Evolutionary conservation across 1,284 basidiomycete genomes (phyloP).

Genomic region (Sphaerobolus stellatus): DNA sequence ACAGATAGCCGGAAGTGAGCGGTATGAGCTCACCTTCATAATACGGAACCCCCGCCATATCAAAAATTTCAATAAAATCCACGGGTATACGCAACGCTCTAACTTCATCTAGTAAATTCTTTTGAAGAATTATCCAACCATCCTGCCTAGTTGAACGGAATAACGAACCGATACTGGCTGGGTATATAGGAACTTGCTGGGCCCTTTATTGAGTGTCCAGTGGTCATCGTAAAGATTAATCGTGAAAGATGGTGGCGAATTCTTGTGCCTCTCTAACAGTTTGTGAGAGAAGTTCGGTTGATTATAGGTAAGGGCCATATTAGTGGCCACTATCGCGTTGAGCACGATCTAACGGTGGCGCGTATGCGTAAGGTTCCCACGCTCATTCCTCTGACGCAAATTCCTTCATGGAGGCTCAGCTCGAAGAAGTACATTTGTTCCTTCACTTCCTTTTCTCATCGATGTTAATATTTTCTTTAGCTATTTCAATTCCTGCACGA

Average conservation of each 20-base stretch:
- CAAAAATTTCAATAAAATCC: conserved; percentile 76
- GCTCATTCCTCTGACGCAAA: conserved; percentile 23
- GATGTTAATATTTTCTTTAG: conserved; percentile 35
- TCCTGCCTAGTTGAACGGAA: no score
- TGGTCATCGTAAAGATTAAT: conserved; percentile 73
- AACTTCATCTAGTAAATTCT: conserved; percentile 78
- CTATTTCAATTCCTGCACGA: conserved; percentile 86
- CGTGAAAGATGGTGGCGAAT: conserved; percentile 65
- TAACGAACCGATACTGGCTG: conserved; percentile 67
- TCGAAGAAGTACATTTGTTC: conserved; percentile 58
- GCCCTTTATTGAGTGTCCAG: conserved; percentile 74
- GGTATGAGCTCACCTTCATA: conserved; percentile 60
- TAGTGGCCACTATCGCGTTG: conserved; percentile 10
- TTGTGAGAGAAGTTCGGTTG: conserved; percentile 58
- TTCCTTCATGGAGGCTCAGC: conserved; percentile 51
- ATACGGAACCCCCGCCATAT: conserved; percentile 65
- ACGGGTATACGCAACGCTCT: conserved; percentile 75
- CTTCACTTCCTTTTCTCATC: not conserved
- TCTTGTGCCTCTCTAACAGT: conserved; percentile 56
- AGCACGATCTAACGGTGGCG: conserved; percentile 17
- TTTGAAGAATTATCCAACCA: conserved; percentile 21
- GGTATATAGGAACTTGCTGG: conserved; percentile 71
- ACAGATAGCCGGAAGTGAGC: not conserved
- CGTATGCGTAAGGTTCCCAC: conserved; percentile 8
- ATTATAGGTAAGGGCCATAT: conserved; percentile 51